Percentiles rank a stretch among this genome's conserved stretches.
Conservation (phyloP, 257 asterid genomes). For the Coffea eugenioides region DNA sequence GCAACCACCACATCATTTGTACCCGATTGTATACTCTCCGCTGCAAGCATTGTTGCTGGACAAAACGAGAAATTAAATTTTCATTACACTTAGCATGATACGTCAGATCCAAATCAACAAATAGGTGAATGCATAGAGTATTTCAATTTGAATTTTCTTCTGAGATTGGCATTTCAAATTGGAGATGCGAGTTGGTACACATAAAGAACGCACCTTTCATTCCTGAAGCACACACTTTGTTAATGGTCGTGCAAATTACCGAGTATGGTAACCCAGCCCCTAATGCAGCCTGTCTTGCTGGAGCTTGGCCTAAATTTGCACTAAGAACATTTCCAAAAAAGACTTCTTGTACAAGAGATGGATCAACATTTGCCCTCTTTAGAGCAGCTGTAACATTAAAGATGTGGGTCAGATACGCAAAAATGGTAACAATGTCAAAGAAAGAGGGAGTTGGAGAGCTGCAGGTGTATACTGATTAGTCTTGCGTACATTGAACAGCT, state of each 20-base stretch:
- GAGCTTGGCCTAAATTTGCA: slow-evolving; percentile 99
- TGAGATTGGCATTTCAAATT: not conserved
- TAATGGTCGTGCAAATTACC: slow-evolving; percentile 85
- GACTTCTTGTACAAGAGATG: slow-evolving; percentile 86
- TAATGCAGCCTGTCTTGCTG: slow-evolving; percentile 97
- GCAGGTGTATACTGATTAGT: not conserved
- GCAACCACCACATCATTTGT: slow-evolving; percentile 75
- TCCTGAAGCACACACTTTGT: slow-evolving; percentile 96
- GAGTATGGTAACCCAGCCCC: slow-evolving; percentile 90
- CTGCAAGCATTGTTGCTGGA: slow-evolving; percentile 90
- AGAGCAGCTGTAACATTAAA: slow-evolving; percentile 63
- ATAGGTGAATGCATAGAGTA: not conserved
- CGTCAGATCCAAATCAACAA: not conserved
- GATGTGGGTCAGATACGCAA: not conserved
- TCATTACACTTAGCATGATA: slow-evolving; percentile 12
- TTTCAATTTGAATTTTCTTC: not conserved
- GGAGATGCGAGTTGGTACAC: not conserved
- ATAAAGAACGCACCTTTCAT: slow-evolving; percentile 70
- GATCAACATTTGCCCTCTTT: slow-evolving; percentile 75
- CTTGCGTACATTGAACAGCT: slow-evolving; percentile 71
- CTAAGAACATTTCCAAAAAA: slow-evolving; percentile 93
- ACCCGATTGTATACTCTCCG: slow-evolving; percentile 75
- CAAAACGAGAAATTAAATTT: slow-evolving; percentile 10
- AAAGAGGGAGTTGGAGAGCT: slow-evolving; percentile 4
- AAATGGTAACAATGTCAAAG: not conserved